phyloP scores from a whole-genome alignment of 371 early-diverging fungal genomes.

The Nematocida ironsii region DNA sequence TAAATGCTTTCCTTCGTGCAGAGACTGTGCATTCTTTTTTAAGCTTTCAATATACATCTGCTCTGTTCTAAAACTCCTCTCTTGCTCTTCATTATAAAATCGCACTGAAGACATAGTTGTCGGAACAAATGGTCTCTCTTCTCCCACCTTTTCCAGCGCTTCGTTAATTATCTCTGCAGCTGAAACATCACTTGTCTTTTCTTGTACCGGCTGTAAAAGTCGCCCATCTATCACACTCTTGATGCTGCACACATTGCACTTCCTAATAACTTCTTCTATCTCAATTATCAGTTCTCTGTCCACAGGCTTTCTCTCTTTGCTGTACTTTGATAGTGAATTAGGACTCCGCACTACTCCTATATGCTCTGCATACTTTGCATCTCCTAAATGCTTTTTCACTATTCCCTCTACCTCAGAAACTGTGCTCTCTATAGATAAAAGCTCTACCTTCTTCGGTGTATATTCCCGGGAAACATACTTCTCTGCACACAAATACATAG shows the following conservation, averaged over 20 bases:
- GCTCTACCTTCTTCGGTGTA: not conserved
- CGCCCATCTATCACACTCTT: conserved; percentile 34
- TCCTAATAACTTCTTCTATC: not conserved
- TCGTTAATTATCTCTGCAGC: conserved; percentile 1
- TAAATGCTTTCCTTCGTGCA: conserved; percentile 55
- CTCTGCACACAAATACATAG: conserved; percentile 8
- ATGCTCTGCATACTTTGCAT: not conserved
- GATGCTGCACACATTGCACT: not conserved
- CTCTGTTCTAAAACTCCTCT: conserved; percentile 42
- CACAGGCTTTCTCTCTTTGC: not conserved
- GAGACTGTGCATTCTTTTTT: conserved; percentile 56
- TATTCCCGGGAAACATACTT: not conserved
- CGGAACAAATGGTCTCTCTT: conserved; percentile 7
- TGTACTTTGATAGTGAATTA: not conserved
- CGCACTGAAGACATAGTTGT: conserved; percentile 16
- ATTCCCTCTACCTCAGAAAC: not conserved
- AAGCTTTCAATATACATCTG: conserved; percentile 61
- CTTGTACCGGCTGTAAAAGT: not conserved
- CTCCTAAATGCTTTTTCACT: not conserved
- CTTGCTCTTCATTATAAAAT: conserved; percentile 56
- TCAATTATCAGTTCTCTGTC: conserved; percentile 5
- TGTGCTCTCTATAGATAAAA: not conserved
- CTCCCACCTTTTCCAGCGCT: not conserved
- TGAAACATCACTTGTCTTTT: not conserved
- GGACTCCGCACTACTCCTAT: not conserved